Base-by-base conservation (phyloP, 2,329 filamentous ascomycete genomes). In the Aspergillus calidoustus region DNA sequence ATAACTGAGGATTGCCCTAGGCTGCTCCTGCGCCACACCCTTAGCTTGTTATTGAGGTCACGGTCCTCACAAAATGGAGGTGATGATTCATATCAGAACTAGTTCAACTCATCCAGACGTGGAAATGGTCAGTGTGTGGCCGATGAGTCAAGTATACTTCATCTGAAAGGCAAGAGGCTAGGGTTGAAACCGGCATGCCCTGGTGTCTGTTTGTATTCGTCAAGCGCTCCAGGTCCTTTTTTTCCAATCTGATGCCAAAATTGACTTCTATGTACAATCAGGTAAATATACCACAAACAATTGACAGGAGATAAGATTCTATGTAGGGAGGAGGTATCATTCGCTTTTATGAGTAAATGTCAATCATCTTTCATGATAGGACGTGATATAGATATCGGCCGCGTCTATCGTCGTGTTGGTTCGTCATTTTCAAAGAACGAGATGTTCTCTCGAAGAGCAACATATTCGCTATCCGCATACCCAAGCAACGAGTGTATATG, bases 391-490 rank as follows among this genome's bases (percentile, higher is more conserved):
- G 48, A 46, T 46, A 34, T n/a, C 8, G 30, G 22, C 31, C 15
- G 9, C 7, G 13, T 46, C 38, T 63, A 65, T 48, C 50, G 57
- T 25, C 49, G 54, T 43, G 31, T 17, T 6, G 51, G 38, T 50
- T 72, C 69, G 15, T 74, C 71, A 2, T 64, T 64, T 44, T 69
- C 70, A 48, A 91, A 89, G 68, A 97, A 88, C 49, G 91, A 92
- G 64, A 97, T 89, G 69, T 96, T 94, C 76, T 96, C 92, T 65
- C 93, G 84, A 71, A 95, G 83, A 9, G 93, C 93, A 46, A 98
- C 90, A 78, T 98, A 97, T 78, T 98, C 93, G 72, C 91, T 96
- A 75, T 97, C 93, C 22, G 92, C 92, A 78, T 97, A 99, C 3
- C 94, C 95, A 34, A 99, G 80, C 49, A 95, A 81, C 9, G 85